phyloP scores from a whole-genome alignment of 2,329 filamentous ascomycete species.

The Rhinocladiella mackenziei region DNA sequence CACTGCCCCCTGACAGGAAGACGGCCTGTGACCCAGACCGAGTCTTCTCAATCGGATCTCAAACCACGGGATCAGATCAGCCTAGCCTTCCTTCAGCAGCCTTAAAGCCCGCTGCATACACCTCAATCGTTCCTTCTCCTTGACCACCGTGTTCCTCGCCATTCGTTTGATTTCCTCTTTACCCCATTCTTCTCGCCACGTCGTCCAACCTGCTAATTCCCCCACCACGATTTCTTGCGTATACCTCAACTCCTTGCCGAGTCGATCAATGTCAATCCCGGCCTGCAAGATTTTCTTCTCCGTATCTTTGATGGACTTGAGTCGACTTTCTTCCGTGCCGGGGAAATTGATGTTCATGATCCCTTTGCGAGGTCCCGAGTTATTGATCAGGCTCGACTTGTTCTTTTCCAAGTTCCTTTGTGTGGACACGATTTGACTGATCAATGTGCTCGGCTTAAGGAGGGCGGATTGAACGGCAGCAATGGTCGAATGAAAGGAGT shows the following conservation, averaged over 20 bases:
- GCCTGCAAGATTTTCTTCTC: constrained; percentile 72
- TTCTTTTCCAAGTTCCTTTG: constrained; percentile 75
- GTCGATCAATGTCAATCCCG: constrained; percentile 64
- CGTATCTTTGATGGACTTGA: constrained; percentile 76
- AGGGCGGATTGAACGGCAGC: constrained; percentile 76
- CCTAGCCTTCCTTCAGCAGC: constrained; percentile 42
- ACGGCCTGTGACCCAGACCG: no score
- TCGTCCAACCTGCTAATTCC: constrained; percentile 91
- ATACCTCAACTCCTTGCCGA: constrained; percentile 81
- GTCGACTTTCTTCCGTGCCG: constrained; percentile 75
- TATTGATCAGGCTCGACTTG: constrained; percentile 68
- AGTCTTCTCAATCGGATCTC: no score
- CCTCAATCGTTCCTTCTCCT: constrained; percentile 73
- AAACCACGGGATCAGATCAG: no score
- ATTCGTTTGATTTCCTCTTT: constrained; percentile 70
- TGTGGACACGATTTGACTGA: constrained; percentile 68
- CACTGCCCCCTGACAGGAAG: no score
- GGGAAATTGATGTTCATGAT: constrained; percentile 44
- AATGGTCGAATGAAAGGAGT: constrained; percentile 78
- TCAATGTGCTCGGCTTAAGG: constrained; percentile 71
- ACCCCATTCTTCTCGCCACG: constrained; percentile 75
- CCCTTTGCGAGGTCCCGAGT: constrained; percentile 41
- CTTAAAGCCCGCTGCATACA: constrained; percentile 76
- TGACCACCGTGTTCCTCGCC: constrained; percentile 71
- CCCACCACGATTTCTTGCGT: constrained; percentile 90